Conservation (phyloP, 2,329 filamentous ascomycete species). For the Trichoderma harzianum region DNA sequence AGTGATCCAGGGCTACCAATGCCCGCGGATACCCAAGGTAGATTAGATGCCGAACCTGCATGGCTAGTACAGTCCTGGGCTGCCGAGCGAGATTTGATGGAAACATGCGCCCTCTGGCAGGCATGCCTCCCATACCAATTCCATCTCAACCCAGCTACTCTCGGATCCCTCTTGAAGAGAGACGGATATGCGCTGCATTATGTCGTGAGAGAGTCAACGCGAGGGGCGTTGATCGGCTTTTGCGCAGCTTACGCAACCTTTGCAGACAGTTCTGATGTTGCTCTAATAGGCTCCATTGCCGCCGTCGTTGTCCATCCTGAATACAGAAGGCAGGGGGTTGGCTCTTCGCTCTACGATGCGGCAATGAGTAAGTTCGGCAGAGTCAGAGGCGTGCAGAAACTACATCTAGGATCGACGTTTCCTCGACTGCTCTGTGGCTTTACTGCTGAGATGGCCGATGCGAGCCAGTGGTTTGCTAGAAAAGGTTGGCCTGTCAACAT, state of each 20-base stretch:
- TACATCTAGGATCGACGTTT: constrained; percentile 58
- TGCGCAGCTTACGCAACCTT: constrained; percentile 60
- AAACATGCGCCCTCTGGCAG: constrained; percentile 48
- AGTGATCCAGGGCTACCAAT: constrained; percentile 25
- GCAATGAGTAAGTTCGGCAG: constrained; percentile 47
- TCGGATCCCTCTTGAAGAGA: constrained; percentile 48
- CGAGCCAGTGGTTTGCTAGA: constrained; percentile 51
- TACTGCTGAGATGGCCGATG: constrained; percentile 38
- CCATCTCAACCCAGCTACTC: constrained; percentile 39
- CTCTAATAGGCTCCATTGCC: constrained; percentile 54
- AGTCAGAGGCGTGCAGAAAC: constrained; percentile 49
- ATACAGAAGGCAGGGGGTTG: constrained; percentile 49
- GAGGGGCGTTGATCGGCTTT: constrained; percentile 48
- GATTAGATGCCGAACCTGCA: constrained; percentile 15
- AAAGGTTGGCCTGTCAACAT: constrained; percentile 52
- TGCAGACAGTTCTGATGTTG: constrained; percentile 47
- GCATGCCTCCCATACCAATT: constrained; percentile 42
- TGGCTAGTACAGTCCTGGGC: constrained; percentile 45
- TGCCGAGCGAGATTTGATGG: constrained; percentile 37
- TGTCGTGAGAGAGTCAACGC: constrained; percentile 47
- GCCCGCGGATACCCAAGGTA: constrained; percentile 11
- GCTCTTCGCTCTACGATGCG: constrained; percentile 50
- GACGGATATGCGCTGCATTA: constrained; percentile 58
- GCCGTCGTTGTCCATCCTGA: constrained; percentile 49
- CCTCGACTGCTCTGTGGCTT: constrained; percentile 56